Base-by-base conservation (phyloP, 2,329 filamentous ascomycete species). In the Tolypocladium tundrense region DNA sequence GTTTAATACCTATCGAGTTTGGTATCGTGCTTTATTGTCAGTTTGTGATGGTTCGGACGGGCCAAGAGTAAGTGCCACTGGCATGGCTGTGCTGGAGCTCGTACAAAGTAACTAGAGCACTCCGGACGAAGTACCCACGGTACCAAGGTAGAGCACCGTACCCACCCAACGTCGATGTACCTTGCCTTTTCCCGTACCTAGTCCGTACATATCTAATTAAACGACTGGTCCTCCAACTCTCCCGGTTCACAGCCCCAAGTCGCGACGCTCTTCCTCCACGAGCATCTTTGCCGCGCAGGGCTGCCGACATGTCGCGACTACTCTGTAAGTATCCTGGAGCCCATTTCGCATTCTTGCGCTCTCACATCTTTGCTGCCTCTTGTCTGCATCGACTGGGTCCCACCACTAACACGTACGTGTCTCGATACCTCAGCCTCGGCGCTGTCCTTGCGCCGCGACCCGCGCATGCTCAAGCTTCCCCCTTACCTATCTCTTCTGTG, bases 401-500 rank as follows among this genome's bases (percentile, higher is more conserved):
- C 4, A 37, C 33, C 33, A 31, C 41, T 54, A 48, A 53, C 48
- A n/a, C 10, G 14, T 40, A 35, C 39, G 24, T 39, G 45, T 37
- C 35, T 43, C 43, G 48, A 52, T n/a, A 13, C 31, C 10, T 8
- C 60, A 85, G 82, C 82, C 62, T 78, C 87, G 66, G 78, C 86
- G 62, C 75, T 89, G 66, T 82, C 83, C 65, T 78, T 96, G 68
- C 88, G 91, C 69, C 86, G 85, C 72, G 89, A 96, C 72, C 88
- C 90, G 66, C 84, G 89, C 63, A 78, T 96, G 59, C 83, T 94
- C 62, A 90, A 89, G 75, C 75, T 96, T 21, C 92, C 93, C 45
- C 90, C 91, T 16, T 93, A 95, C 75, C 77, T 97, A 40, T 97
- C 93, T 40, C 81, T 91, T 55, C 77, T 96, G 45, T 95, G 89